Evolutionary conservation across 2,329 filamentous ascomycete species (phyloP), one percentile per base, ranked within the genome.

Genomic region (Chaetomiaceae sp.): DNA sequence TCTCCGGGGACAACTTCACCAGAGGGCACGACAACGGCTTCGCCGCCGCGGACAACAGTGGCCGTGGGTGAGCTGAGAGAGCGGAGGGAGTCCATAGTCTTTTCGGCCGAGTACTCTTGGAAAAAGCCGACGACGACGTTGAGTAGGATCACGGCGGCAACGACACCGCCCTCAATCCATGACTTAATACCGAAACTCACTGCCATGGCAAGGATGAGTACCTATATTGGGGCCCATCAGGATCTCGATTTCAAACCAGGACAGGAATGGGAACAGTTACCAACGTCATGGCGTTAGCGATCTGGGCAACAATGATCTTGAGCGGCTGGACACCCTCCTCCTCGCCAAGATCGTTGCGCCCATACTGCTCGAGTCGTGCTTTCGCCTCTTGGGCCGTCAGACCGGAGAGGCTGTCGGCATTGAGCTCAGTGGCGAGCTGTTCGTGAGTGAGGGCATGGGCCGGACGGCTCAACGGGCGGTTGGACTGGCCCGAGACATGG

Each of bases 261-360:
- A 11, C 16, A 27, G 5, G n/a, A 8, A 41, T 29, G 27, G 20
- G 4, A 13, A 70, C 75, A 61, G 70, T 61, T 70, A 82, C 81
- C 63, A 90, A 69, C 47, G 86, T 87, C 87, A 90, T 89, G 53
- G 87, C 86, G 73, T 90, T 90, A 63, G 84, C 80, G 23, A 89
- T 69, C 66, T 90, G 87, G 61, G 85, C 85, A 51, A 86, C 71
- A 40, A 90, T 70, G 30, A 90, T 87, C 62, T 85, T 90, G 64
- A 84, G 73, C 82, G 84, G 77, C 65, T 79, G 80, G 36, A 91
- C 83, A 25, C 80, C 81, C 30, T 80, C 82, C n/a, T 78, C 84
- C 27, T 88, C 81, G 40, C 88, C 81, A 16, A 90, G 76, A 64
- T 89, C 84, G 69, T 90, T 90, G 11, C 69, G 73, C 40, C 86